Evolutionary conservation across 164 flowering plant species (phyloP).

Genomic region (Vitis labrusca): DNA sequence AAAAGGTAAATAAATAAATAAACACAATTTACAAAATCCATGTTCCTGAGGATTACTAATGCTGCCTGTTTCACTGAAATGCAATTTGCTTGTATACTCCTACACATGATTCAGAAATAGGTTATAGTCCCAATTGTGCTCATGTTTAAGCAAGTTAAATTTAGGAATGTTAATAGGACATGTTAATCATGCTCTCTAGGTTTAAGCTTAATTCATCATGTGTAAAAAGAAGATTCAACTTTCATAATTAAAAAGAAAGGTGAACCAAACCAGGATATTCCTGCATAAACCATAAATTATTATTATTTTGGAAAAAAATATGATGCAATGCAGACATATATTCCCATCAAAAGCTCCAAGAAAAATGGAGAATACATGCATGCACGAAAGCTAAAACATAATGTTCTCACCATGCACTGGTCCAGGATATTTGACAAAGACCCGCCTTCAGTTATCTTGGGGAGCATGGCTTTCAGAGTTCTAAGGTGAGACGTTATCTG

Average conservation of each 20-base stretch:
- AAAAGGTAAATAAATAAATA: neutral
- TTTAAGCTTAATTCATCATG: too few species aligned
- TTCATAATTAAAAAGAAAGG: neutral
- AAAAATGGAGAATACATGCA: neutral
- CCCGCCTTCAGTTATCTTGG: constrained; percentile 90
- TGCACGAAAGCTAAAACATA: neutral
- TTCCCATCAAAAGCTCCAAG: neutral
- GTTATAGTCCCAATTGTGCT: too few species aligned
- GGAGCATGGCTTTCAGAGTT: constrained; percentile 85
- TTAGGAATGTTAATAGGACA: too few species aligned
- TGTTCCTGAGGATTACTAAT: too few species aligned
- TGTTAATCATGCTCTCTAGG: too few species aligned
- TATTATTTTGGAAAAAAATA: too few species aligned
- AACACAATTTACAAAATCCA: too few species aligned
- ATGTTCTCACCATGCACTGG: constrained; percentile 84
- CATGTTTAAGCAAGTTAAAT: too few species aligned
- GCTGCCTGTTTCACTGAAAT: too few species aligned
- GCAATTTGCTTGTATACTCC: too few species aligned
- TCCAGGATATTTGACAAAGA: constrained; percentile 88
- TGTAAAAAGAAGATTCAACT: neutral
- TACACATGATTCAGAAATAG: too few species aligned
- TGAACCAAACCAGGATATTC: neutral
- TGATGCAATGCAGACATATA: neutral
- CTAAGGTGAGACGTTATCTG: constrained; percentile 82
- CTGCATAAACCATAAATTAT: neutral